These are phyloP conservation scores for Microdochium bolleyi DNA, from an alignment of 2,329 filamentous ascomycete species.

Conservation along the genomic window DNA sequence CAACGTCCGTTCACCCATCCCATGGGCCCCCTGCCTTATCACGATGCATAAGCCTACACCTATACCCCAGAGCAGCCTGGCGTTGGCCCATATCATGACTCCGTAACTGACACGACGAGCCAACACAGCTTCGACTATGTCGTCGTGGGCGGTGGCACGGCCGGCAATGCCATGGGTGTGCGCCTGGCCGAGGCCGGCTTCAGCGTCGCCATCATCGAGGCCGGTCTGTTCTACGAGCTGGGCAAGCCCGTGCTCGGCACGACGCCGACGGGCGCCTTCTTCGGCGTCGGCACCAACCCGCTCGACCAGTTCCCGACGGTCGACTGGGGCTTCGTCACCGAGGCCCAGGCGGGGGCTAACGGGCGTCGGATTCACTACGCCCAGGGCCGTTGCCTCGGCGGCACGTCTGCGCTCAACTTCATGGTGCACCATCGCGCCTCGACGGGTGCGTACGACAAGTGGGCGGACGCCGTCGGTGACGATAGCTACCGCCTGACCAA, in stretches of 20 bases:
- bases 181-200: constrained; percentile 18
- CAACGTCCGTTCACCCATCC: too few species aligned
- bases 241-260: constrained; percentile 9
- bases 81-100: too few species aligned
- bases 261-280: constrained; percentile 9
- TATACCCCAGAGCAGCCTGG: too few species aligned
- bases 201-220: constrained; percentile 29
- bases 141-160: constrained; percentile 29
- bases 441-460: constrained; percentile 12
- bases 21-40: too few species aligned
- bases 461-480: constrained; percentile 15
- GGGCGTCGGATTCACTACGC: constrained; percentile 14
- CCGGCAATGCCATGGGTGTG: constrained; percentile 23
- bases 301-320: constrained; percentile 8
- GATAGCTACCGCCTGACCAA: constrained; percentile 12
- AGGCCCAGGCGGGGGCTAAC: constrained; percentile 10
- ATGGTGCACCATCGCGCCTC: constrained; percentile 20
- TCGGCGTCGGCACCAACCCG: constrained; percentile 2
- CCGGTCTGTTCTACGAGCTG: constrained; percentile 24
- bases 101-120: constrained; percentile 5
- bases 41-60: background rate
- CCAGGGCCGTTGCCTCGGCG: constrained; percentile 19
- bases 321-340: constrained; percentile 20
- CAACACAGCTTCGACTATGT: constrained; percentile 8
- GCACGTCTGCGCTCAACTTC: constrained; percentile 18